A percentile compares a stretch with the other conserved stretches of the same genome.
phyloP scores from a whole-genome alignment of 2,329 filamentous ascomycete species.

The Fusarium algeriense region DNA sequence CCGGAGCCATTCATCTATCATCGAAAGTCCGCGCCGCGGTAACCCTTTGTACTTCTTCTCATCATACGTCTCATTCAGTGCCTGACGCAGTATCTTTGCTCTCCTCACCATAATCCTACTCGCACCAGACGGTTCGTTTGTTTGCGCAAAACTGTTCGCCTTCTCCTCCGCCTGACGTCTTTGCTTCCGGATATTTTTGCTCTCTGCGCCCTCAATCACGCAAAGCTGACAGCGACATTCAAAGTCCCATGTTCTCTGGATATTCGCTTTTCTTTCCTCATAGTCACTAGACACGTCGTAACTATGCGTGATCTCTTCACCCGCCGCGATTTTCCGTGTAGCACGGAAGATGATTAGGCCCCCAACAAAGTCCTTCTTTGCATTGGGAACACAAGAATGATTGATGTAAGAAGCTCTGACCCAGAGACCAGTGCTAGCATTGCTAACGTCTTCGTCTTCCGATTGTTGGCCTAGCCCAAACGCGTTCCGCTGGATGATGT shows the following conservation, averaged over 20 bases:
- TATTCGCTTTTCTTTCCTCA: conserved; percentile 34
- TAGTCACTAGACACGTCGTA: conserved; percentile 50
- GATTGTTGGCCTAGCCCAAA: conserved; percentile 50
- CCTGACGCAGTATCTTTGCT: conserved; percentile 41
- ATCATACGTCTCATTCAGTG: conserved; percentile 49
- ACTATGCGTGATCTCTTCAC: conserved; percentile 52
- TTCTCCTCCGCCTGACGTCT: conserved; percentile 40
- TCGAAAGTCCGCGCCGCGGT: conserved; percentile 37
- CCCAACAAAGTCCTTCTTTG: conserved; percentile 53
- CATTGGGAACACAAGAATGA: conserved; percentile 56
- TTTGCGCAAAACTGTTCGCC: conserved; percentile 34
- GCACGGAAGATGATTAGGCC: conserved; percentile 57
- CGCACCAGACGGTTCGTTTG: conserved; percentile 8
- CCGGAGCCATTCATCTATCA: conserved; percentile 49
- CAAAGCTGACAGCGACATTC: conserved; percentile 54
- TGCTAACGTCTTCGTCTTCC: conserved; percentile 46
- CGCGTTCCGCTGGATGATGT: conserved; percentile 51
- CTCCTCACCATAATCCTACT: conserved; percentile 39
- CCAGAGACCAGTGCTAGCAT: conserved; percentile 56
- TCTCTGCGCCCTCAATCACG: conserved; percentile 46
- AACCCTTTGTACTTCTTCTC: conserved; percentile 42
- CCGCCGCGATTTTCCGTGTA: conserved; percentile 45
- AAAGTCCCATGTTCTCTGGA: conserved; percentile 54
- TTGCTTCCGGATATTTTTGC: conserved; percentile 22
- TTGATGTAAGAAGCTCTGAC: conserved; percentile 56